phyloP scores from a whole-genome alignment of 2,329 filamentous ascomycete genomes.

The Curvularia sp. region DNA sequence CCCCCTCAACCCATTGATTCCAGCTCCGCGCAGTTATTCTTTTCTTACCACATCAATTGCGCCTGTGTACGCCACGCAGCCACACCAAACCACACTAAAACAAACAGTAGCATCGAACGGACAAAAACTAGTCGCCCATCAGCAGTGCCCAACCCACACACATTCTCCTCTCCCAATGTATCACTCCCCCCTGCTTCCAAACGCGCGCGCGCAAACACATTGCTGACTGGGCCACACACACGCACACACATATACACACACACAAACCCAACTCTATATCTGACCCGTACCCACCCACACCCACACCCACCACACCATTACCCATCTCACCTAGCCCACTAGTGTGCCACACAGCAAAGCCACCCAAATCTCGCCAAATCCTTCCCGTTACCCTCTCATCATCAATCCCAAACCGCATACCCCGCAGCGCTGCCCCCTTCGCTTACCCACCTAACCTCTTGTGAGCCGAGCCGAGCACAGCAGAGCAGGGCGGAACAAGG shows the following conservation, averaged over 20 bases:
- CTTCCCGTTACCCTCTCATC: conserved; percentile 4
- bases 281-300: background rate
- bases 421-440: background rate
- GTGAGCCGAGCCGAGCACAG: too few relatives aligned
- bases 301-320: background rate
- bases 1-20: conserved; percentile 3
- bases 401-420: conserved; percentile 1
- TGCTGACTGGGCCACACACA: background rate
- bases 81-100: background rate
- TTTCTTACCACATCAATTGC: background rate
- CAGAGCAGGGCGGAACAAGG: background rate
- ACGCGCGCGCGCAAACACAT: background rate
- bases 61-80: background rate
- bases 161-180: too few relatives aligned
- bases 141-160: background rate
- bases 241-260: background rate
- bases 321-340: background rate
- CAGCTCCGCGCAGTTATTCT: background rate
- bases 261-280: background rate
- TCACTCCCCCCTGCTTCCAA: background rate
- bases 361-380: conserved; percentile 4
- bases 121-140: background rate
- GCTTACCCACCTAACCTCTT: too few relatives aligned
- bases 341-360: background rate
- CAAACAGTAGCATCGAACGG: background rate